Percentiles rank a stretch among this genome's conserved stretches.
Conservation (phyloP, 352 stramenopile genomes). For the Phytopythium helicoides region DNA sequence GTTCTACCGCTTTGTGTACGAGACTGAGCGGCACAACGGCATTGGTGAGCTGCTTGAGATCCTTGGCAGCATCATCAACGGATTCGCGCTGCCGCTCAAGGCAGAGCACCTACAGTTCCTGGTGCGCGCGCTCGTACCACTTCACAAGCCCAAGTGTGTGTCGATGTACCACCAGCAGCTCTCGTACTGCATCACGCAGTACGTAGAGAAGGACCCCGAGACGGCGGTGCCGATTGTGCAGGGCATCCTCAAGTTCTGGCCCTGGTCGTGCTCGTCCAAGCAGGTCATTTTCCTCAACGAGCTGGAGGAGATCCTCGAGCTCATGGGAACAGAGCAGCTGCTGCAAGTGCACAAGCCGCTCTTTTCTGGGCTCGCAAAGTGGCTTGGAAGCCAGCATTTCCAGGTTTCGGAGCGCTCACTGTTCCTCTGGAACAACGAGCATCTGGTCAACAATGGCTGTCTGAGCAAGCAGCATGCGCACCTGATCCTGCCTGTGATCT, state of each 20-base stretch:
- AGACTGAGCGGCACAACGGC: slow-evolving; percentile 95
- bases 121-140: slow-evolving; percentile 93
- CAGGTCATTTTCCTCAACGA: slow-evolving; percentile 98
- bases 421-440: slow-evolving; percentile 99
- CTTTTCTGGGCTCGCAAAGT: slow-evolving; percentile 81
- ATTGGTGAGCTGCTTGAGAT: slow-evolving; percentile 98
- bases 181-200: slow-evolving; percentile 99
- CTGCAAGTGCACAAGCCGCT: slow-evolving; percentile 75
- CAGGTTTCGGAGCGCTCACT: slow-evolving; percentile 96
- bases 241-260: slow-evolving; percentile 95
- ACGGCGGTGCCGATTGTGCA: slow-evolving; percentile 94
- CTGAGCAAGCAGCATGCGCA: slow-evolving; percentile 92
- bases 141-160: slow-evolving; percentile 98
- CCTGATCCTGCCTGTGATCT: slow-evolving; percentile 95
- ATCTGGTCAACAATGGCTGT: slow-evolving; percentile 95
- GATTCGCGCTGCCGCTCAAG: slow-evolving; percentile 99
- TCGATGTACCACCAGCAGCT: slow-evolving; percentile 98
- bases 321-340: slow-evolving; percentile 87
- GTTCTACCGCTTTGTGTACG: slow-evolving; percentile 99
- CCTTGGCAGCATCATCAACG: slow-evolving; percentile 98
- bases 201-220: slow-evolving; percentile 98
- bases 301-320: slow-evolving; percentile 98
- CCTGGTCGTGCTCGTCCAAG: slow-evolving; percentile 93
- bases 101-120: slow-evolving; percentile 97
- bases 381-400: slow-evolving; percentile 95